Evolutionary conservation across 495 filamentous ascomycete genomes (phyloP).

Genomic region (Trichoderma reesei): DNA sequence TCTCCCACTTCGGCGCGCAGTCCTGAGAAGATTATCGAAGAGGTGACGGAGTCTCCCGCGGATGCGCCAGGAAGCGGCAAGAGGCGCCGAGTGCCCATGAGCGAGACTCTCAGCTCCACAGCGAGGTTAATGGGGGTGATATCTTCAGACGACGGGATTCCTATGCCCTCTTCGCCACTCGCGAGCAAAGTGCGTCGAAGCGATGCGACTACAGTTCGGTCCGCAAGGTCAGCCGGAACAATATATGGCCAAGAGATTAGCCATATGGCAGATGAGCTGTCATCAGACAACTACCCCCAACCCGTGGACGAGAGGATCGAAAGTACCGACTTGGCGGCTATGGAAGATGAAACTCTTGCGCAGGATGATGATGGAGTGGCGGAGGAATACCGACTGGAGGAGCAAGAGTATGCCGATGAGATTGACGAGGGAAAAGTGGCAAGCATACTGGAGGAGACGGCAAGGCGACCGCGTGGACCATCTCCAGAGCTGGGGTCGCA

Average conservation of each 20-base stretch:
- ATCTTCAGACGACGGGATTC: slow-evolving; percentile 18
- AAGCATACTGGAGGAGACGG: background rate
- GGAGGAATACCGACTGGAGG: slow-evolving; percentile 12
- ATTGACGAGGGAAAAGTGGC: slow-evolving; percentile 4
- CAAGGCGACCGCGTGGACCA: background rate
- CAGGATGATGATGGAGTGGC: slow-evolving; percentile 8
- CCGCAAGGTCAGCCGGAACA: background rate
- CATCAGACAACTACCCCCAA: slow-evolving; percentile 15
- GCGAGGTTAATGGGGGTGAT: slow-evolving; percentile 24
- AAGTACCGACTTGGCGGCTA: slow-evolving; percentile 14
- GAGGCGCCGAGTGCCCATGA: slow-evolving; percentile 23
- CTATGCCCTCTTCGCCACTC: slow-evolving; percentile 31
- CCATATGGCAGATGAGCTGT: slow-evolving; percentile 18
- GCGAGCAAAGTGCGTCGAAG: slow-evolving; percentile 27
- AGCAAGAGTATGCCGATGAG: slow-evolving; percentile 6
- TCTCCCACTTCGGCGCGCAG: slow-evolving; percentile 6
- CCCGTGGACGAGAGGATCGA: slow-evolving; percentile 14
- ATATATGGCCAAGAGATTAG: slow-evolving; percentile 8
- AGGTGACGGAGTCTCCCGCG: slow-evolving; percentile 39
- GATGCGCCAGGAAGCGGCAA: slow-evolving; percentile 37
- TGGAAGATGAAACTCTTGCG: slow-evolving; percentile 1
- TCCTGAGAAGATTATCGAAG: slow-evolving; percentile 17
- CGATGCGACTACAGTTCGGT: slow-evolving; percentile 10
- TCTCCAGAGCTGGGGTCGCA: slow-evolving; percentile 6
- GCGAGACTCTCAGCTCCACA: slow-evolving; percentile 21